Conservation (phyloP, 495 filamentous ascomycete genomes). For the Trichoderma orchidacearum region DNA sequence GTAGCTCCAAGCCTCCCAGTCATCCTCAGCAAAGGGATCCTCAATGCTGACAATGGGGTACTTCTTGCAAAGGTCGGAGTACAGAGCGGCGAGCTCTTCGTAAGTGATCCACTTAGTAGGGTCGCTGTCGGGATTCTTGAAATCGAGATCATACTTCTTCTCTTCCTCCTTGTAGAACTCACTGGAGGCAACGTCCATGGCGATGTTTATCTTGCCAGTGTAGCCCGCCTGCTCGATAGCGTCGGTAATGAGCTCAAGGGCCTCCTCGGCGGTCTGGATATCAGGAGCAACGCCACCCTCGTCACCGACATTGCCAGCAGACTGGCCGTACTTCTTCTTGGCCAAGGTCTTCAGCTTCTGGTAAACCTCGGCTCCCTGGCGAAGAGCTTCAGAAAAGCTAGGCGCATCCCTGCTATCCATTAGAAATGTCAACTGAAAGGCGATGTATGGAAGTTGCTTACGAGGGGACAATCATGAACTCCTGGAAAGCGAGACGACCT, state of each 20-base stretch:
- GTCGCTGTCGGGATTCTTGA: slow-evolving; percentile 97
- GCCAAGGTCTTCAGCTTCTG: slow-evolving; percentile 92
- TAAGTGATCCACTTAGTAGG: slow-evolving; percentile 95
- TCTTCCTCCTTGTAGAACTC: slow-evolving; percentile 97
- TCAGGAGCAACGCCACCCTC: slow-evolving; percentile 99
- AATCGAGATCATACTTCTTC: slow-evolving; percentile 99
- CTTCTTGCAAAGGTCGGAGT: slow-evolving; percentile 75
- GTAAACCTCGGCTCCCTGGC: slow-evolving; percentile 94
- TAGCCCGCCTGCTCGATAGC: slow-evolving; percentile 93
- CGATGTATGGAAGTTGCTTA: slow-evolving; percentile 23
- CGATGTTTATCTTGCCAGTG: slow-evolving; percentile 88
- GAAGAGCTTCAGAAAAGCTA: slow-evolving; percentile 88
- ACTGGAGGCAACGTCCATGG: slow-evolving; percentile 97
- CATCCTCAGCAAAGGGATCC: slow-evolving; percentile 58
- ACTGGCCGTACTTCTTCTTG: slow-evolving; percentile 99
- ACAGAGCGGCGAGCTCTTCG: slow-evolving; percentile 91
- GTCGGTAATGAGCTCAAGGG: slow-evolving; percentile 89
- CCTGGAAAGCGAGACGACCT: slow-evolving; percentile 97
- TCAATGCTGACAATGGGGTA: slow-evolving; percentile 89
- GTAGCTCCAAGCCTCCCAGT: slow-evolving; percentile 99
- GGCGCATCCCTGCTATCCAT: slow-evolving; percentile 42
- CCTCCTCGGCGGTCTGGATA: slow-evolving; percentile 93
- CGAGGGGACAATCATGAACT: slow-evolving; percentile 99
- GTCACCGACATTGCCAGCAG: slow-evolving; percentile 96
- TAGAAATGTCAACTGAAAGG: slow-evolving; percentile 1